Evolutionary conservation across 1,284 basidiomycete genomes (phyloP).

Genomic region (Gymnopus androsaceus): DNA sequence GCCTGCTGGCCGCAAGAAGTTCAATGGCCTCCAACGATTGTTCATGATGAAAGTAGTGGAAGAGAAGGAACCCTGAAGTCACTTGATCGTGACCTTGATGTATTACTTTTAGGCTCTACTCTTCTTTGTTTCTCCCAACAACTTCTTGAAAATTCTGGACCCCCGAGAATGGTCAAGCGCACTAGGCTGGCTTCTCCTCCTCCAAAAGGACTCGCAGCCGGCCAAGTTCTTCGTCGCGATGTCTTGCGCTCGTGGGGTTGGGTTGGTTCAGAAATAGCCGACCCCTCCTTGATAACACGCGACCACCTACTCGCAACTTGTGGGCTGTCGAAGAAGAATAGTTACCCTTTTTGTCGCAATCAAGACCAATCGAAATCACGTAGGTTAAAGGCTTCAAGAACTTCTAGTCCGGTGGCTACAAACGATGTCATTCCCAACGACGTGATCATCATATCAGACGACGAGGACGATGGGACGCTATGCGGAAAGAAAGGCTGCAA

Average conservation of each 20-base stretch:
- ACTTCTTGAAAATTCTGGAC: constrained; percentile 16
- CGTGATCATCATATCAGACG: constrained; percentile 67
- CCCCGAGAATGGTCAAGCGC: constrained; percentile 66
- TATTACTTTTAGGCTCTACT: neutral
- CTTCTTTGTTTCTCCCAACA: constrained; percentile 10
- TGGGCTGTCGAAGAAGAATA: constrained; percentile 57
- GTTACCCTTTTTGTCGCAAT: constrained; percentile 54
- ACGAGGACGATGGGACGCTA: constrained; percentile 46
- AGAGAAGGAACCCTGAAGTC: constrained; percentile 9
- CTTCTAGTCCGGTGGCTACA: constrained; percentile 1
- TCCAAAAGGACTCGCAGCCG: constrained; percentile 55
- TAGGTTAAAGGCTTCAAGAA: neutral
- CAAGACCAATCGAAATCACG: constrained; percentile 41
- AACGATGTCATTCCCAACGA: constrained; percentile 55
- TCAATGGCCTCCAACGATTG: neutral
- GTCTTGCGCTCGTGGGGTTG: constrained; percentile 69
- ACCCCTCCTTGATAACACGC: constrained; percentile 57
- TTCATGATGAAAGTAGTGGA: constrained; percentile 4
- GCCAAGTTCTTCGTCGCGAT: constrained; percentile 61
- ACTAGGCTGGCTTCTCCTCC: constrained; percentile 52
- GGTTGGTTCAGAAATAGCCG: constrained; percentile 67
- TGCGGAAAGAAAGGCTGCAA: constrained; percentile 72
- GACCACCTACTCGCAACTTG: constrained; percentile 69
- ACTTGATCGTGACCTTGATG: constrained; percentile 16
- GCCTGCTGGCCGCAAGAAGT: constrained; percentile 5